phyloP scores from a whole-genome alignment of 2,329 filamentous ascomycete species.

The Fusarium drepaniforme region DNA sequence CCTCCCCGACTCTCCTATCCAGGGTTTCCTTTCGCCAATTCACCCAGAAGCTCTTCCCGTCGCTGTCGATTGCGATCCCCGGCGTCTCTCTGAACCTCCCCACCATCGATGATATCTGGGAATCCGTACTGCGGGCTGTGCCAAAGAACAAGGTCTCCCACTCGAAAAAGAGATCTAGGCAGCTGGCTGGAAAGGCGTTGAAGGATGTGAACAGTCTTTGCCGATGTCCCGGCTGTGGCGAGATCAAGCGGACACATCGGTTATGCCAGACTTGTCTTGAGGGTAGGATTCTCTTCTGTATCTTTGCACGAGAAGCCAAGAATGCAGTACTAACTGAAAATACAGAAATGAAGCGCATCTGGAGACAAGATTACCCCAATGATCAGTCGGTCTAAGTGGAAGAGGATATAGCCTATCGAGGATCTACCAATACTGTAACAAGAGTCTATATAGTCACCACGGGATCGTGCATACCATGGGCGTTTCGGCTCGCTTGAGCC shows the following conservation, averaged over 20 bases:
- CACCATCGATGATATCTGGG: constrained; percentile 85
- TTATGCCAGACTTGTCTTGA: constrained; percentile 89
- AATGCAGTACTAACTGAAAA: constrained; percentile 14
- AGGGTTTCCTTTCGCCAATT: constrained; percentile 61
- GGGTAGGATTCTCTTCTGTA: constrained; percentile 63
- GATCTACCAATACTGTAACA: constrained; percentile 45
- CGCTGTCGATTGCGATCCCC: constrained; percentile 69
- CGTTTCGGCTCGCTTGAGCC: constrained; percentile 48
- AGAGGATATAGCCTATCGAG: constrained; percentile 26
- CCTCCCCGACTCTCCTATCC: constrained; percentile 55
- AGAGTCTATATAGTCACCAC: constrained; percentile 48
- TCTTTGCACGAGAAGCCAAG: background rate
- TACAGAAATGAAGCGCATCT: constrained; percentile 61
- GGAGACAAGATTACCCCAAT: constrained; percentile 54
- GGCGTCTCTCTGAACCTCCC: constrained; percentile 67
- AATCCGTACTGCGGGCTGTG: constrained; percentile 89
- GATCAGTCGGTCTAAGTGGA: constrained; percentile 48
- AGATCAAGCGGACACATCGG: constrained; percentile 88
- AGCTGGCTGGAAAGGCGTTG: constrained; percentile 94
- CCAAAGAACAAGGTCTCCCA: constrained; percentile 99
- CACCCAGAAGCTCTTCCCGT: constrained; percentile 62
- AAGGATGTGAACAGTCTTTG: constrained; percentile 91
- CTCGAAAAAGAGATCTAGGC: constrained; percentile 91
- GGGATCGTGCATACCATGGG: constrained; percentile 49
- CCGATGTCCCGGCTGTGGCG: constrained; percentile 90